Evolutionary conservation across 305 asterid genomes (phyloP).

Genomic region (Caryopteris hybrid): DNA sequence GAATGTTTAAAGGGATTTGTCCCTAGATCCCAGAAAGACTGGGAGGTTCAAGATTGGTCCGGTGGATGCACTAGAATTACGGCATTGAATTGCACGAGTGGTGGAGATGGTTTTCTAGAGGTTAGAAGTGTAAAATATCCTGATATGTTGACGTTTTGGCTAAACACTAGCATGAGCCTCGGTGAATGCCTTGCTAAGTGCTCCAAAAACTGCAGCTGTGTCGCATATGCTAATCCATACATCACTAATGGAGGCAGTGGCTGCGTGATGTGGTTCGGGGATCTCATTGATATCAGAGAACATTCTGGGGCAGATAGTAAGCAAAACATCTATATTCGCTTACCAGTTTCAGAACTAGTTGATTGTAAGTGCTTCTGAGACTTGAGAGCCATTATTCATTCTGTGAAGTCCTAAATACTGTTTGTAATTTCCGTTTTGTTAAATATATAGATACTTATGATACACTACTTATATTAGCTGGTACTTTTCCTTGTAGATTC

Average conservation of each 20-base stretch:
- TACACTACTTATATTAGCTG: background rate
- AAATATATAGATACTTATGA: no score
- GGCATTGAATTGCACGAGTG: constrained; percentile 19
- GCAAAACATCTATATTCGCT: constrained; percentile 1
- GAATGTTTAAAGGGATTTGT: constrained; percentile 30
- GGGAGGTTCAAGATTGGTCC: constrained; percentile 33
- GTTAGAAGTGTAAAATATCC: constrained; percentile 27
- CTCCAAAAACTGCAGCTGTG: constrained; percentile 23
- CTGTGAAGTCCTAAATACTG: background rate
- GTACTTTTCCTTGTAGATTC: background rate
- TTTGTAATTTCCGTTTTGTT: background rate
- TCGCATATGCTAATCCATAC: constrained; percentile 29
- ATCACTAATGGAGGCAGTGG: constrained; percentile 18
- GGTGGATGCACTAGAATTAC: constrained; percentile 31
- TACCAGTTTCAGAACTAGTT: constrained; percentile 1
- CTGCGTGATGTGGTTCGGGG: constrained; percentile 37
- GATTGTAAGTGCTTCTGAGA: background rate
- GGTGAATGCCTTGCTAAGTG: constrained; percentile 25
- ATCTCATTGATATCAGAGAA: constrained; percentile 24
- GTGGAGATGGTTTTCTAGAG: constrained; percentile 27
- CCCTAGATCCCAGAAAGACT: constrained; percentile 23
- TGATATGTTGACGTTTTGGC: constrained; percentile 18
- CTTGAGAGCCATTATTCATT: background rate
- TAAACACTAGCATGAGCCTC: constrained; percentile 20
- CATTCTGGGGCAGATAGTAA: background rate